Conservation (phyloP, 2,329 filamentous ascomycete genomes). For the Ophiostoma sp. region DNA sequence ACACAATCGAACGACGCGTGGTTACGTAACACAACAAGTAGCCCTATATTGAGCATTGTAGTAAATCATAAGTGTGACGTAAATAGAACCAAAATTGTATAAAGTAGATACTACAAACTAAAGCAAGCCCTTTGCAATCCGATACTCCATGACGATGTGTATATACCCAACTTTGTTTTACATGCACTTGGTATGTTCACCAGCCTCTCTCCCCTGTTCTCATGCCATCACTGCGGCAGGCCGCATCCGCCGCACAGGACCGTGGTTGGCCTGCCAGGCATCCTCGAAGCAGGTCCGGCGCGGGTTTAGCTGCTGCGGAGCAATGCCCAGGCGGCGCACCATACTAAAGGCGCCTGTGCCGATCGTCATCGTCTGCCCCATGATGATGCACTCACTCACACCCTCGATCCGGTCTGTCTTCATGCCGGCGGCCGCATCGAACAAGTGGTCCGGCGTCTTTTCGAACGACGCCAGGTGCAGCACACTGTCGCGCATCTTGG, state of each 20-base stretch:
- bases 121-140: not conserved
- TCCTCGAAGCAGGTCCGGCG: conserved; percentile 68
- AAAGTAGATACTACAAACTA: not conserved
- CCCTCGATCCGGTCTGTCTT: conserved; percentile 90
- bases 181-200: not conserved
- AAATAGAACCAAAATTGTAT: not conserved
- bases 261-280: conserved; percentile 41
- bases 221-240: not conserved
- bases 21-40: no score
- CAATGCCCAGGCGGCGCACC: conserved; percentile 67
- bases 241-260: conserved; percentile 3
- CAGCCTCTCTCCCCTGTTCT: not conserved
- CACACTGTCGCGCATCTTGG: conserved; percentile 93
- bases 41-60: no score
- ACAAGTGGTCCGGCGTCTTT: conserved; percentile 95
- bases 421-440: conserved; percentile 87
- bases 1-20: no score
- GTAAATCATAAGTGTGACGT: no score
- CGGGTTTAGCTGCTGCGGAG: conserved; percentile 50
- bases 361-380: conserved; percentile 89
- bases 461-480: conserved; percentile 93
- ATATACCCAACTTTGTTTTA: conserved; percentile 2
- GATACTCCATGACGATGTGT: not conserved
- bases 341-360: conserved; percentile 92
- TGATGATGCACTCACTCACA: conserved; percentile 94